phyloP scores from a whole-genome alignment of 2,329 filamentous ascomycete genomes.

The Penicillium sp. region DNA sequence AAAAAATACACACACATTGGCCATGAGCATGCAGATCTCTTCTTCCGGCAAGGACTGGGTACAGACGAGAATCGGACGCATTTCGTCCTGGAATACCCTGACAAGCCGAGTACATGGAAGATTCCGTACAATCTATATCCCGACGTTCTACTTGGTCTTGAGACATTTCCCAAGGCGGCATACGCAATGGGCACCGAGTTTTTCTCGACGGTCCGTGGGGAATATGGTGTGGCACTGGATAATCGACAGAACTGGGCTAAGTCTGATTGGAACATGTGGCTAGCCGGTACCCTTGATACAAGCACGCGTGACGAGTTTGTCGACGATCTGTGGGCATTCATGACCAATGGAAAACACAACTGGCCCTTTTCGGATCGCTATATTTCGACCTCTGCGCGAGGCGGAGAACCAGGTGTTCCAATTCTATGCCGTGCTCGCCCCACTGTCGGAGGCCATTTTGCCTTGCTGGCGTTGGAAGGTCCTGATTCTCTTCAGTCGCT shows the following conservation, averaged over 20 bases:
- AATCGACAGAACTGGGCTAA: slow-evolving; percentile 46
- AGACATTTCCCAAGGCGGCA: slow-evolving; percentile 40
- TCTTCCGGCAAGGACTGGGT: slow-evolving; percentile 39
- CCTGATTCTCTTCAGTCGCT: slow-evolving; percentile 27
- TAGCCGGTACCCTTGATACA: slow-evolving; percentile 38
- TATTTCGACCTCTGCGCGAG: slow-evolving; percentile 36
- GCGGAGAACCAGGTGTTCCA: slow-evolving; percentile 34
- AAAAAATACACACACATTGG: slow-evolving; percentile 41
- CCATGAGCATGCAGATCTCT: slow-evolving; percentile 36
- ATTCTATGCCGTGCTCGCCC: slow-evolving; percentile 44
- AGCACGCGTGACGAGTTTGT: slow-evolving; percentile 39
- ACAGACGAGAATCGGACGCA: slow-evolving; percentile 41
- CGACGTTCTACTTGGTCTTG: slow-evolving; percentile 42
- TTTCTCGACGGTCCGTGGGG: slow-evolving; percentile 38
- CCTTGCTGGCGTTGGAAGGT: slow-evolving; percentile 42
- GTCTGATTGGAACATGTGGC: slow-evolving; percentile 50
- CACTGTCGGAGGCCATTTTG: slow-evolving; percentile 49
- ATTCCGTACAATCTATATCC: slow-evolving; percentile 48
- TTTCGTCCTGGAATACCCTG: slow-evolving; percentile 46
- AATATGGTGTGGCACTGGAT: slow-evolving; percentile 46
- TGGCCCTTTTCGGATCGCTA: slow-evolving; percentile 50
- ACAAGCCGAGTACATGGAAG: slow-evolving; percentile 36
- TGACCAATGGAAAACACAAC: slow-evolving; percentile 47
- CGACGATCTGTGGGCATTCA: slow-evolving; percentile 45
- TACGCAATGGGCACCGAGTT: slow-evolving; percentile 42